Evolutionary conservation across 1,284 basidiomycete genomes (phyloP).

Genomic region (Apiotrichum mycotoxinovorans): DNA sequence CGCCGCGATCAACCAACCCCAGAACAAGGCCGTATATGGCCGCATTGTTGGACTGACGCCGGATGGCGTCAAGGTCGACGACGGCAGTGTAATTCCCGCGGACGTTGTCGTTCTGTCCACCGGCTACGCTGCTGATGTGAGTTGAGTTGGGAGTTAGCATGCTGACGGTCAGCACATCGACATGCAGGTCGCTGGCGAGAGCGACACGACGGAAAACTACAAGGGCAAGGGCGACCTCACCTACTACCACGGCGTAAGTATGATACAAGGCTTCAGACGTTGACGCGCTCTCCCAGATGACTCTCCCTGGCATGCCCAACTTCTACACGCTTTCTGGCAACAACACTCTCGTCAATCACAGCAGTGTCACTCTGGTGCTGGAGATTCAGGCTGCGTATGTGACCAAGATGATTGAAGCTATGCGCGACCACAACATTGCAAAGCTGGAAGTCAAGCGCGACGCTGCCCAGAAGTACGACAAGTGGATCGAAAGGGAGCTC

Average conservation of each 20-base stretch:
- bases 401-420: slow-evolving; percentile 12
- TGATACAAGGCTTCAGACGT: too few species aligned
- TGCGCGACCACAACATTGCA: slow-evolving; percentile 17
- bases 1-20: slow-evolving; percentile 16
- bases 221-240: slow-evolving; percentile 5
- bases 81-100: slow-evolving; percentile 15
- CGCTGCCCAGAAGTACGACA: slow-evolving; percentile 16
- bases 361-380: slow-evolving; percentile 14
- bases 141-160: neutral
- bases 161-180: slow-evolving; percentile 13
- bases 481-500: slow-evolving; percentile 14
- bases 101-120: slow-evolving; percentile 22
- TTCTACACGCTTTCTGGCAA: slow-evolving; percentile 31
- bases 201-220: slow-evolving; percentile 19
- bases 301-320: slow-evolving; percentile 29
- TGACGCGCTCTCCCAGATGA: slow-evolving; percentile 1
- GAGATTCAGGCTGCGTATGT: slow-evolving; percentile 21
- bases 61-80: slow-evolving; percentile 14
- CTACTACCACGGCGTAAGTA: slow-evolving; percentile 14
- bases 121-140: slow-evolving; percentile 17
- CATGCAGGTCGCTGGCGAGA: slow-evolving; percentile 15
- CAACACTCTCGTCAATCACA: slow-evolving; percentile 30
- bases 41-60: slow-evolving; percentile 13
- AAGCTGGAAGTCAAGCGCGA: slow-evolving; percentile 19
- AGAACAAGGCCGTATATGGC: slow-evolving; percentile 16